Conservation (phyloP, 176 grass and related monocot genomes). For the Carex parvula region DNA sequence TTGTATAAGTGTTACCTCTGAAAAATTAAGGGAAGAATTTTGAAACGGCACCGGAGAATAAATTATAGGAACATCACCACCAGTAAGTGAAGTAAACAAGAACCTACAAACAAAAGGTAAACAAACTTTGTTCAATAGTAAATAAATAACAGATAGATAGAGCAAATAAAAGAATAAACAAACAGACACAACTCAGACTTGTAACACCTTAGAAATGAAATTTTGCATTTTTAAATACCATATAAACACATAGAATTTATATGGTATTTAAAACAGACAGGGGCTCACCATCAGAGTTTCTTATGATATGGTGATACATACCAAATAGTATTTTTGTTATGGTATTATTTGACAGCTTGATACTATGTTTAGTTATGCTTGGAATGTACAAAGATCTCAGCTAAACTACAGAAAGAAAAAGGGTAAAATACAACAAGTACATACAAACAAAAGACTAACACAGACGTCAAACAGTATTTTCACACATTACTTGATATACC, state of each 20-base stretch:
- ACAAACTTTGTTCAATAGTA: constrained; percentile 14
- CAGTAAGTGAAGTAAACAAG: constrained; percentile 53
- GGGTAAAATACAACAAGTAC: not conserved
- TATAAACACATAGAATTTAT: not conserved
- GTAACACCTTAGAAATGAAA: not conserved
- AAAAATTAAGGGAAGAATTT: constrained; percentile 66
- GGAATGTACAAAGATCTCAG: not conserved
- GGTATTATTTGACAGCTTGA: not conserved
- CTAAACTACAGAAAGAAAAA: constrained; percentile 1
- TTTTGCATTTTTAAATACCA: not conserved
- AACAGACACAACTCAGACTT: not conserved
- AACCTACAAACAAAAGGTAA: constrained; percentile 43
- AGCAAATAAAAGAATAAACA: not conserved
- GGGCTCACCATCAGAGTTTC: not conserved
- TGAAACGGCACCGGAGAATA: constrained; percentile 70
- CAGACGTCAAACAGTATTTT: not conserved
- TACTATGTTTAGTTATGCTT: not conserved
- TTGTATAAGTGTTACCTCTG: constrained; percentile 42
- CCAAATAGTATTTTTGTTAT: not conserved
- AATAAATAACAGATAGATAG: constrained; percentile 2
- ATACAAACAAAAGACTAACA: not conserved
- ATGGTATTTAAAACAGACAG: too few species aligned
- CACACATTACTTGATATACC: constrained; percentile 31
- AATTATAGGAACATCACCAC: constrained; percentile 60
- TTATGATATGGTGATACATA: not conserved